Evolutionary conservation across 805 yeast genomes (phyloP), one percentile per base, ranked within the genome.

Genomic region (Candida coquimbonensis): DNA sequence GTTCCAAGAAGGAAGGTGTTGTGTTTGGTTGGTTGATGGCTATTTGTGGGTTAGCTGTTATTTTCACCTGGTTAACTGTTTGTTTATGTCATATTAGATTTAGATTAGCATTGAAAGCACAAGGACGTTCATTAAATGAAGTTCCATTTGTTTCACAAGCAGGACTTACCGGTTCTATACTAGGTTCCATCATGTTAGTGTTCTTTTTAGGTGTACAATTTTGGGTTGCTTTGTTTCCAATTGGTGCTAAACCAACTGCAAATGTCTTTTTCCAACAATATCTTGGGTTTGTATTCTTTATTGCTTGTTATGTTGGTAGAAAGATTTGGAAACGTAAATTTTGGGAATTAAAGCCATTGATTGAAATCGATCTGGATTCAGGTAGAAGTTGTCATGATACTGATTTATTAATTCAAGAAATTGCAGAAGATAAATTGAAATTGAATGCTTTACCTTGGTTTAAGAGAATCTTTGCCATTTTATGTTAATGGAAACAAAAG

Each of bases 341-440:
- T 65, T 55, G 58, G 29, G 57, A 68, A 16, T 72, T 69, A 54
- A 61, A 73, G 47, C 68, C 69, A 40, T 67, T 76, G 32, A 54
- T 61, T 38, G 75, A 77, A 32, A 74, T 82, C 53, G 85, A 80
- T 53, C 59, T 82, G 37, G 83, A 77, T 56, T 69, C 78, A 41
- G 89, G 89, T 44, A 75, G 85, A 61, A 73, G 83, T 52, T 78
- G 75, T 38, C 53, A 74, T 24, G 86, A 81, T 55, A 53, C 78
- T 49, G 85, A 80, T 34, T 62, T 75, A 40, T 59, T 81, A 46
- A 69, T 65, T 51, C 81, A 74, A 57, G 83, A 80, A 58, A 61
- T 80, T 43, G 72, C 69, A 8, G 84, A 78, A 61, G 84, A 81
- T 60, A 72, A 63, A 57, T 81, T 69, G 6, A 67, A 57, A 49